Conservation (phyloP, 495 filamentous ascomycete species). For the Aspergillus sparsus region DNA sequence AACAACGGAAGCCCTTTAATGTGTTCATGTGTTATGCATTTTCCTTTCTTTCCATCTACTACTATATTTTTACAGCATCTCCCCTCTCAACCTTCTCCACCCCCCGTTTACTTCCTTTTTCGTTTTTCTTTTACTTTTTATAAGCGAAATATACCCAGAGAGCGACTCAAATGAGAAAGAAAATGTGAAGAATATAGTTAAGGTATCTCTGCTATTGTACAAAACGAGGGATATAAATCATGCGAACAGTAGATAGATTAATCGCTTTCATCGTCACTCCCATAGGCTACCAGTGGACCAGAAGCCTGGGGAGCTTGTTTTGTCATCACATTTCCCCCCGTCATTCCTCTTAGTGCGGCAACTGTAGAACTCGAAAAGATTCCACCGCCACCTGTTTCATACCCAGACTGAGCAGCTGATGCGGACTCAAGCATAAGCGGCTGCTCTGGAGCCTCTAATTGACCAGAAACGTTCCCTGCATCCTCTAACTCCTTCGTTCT, state of each 20-base stretch:
- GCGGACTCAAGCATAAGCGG: conserved; percentile 46
- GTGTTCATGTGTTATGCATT: conserved; percentile 21
- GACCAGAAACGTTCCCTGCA: conserved; percentile 32
- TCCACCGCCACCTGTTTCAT: conserved; percentile 44
- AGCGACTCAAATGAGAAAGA: conserved; percentile 8
- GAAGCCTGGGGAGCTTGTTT: conserved; percentile 34
- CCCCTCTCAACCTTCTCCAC: conserved; percentile 25
- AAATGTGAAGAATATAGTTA: conserved; percentile 19
- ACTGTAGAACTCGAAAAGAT: conserved; percentile 83
- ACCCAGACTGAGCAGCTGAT: conserved; percentile 20
- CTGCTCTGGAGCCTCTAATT: conserved; percentile 48
- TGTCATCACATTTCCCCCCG: conserved; percentile 43
- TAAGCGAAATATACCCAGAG: conserved; percentile 39
- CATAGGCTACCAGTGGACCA: conserved; percentile 85
- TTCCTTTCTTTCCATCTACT: conserved; percentile 16
- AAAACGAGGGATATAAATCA: conserved; percentile 25
- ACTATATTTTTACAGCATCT: conserved; percentile 21
- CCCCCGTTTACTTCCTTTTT: conserved; percentile 15
- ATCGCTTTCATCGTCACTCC: conserved; percentile 82
- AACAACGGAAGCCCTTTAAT: neutral
- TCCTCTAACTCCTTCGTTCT: conserved; percentile 52
- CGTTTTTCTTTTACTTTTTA: conserved; percentile 31
- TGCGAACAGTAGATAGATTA: conserved; percentile 26
- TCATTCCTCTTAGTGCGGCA: conserved; percentile 61
- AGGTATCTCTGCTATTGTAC: conserved; percentile 48